Percentiles rank a stretch among this genome's conserved stretches.
These are phyloP conservation scores for Fomitopsis palustris DNA, from an alignment of 1,284 basidiomycete genomes.

Conservation along the genomic window DNA sequence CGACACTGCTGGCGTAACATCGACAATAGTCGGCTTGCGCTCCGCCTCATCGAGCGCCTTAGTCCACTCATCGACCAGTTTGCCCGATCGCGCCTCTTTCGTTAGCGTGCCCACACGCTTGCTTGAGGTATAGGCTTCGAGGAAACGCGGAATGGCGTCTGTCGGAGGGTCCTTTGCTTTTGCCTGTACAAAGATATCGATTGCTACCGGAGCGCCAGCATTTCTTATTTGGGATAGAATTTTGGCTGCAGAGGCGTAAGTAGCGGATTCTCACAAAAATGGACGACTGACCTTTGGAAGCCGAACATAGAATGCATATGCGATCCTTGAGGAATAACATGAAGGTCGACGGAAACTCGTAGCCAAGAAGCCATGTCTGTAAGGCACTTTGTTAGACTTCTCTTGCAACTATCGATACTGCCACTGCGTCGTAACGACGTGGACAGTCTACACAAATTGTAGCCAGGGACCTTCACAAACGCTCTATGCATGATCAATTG, in stretches of 20 bases:
- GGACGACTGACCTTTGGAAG: slow-evolving; percentile 74
- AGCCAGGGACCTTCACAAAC: not conserved
- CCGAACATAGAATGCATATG: slow-evolving; percentile 81
- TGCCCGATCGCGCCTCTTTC: slow-evolving; percentile 81
- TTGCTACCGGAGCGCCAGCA: slow-evolving; percentile 46
- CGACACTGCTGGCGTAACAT: slow-evolving; percentile 77
- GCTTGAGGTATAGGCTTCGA: slow-evolving; percentile 51
- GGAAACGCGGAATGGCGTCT: slow-evolving; percentile 63
- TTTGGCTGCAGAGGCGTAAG: slow-evolving; percentile 49
- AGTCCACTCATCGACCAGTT: slow-evolving; percentile 80
- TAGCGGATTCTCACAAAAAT: slow-evolving; percentile 6
- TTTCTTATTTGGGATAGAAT: slow-evolving; percentile 69
- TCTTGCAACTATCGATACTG: slow-evolving; percentile 15
- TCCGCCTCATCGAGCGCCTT: slow-evolving; percentile 49
- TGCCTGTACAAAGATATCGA: slow-evolving; percentile 69
- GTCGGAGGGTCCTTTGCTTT: slow-evolving; percentile 72
- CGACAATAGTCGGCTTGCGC: slow-evolving; percentile 69
- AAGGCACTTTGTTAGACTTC: not conserved
- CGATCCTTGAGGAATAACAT: slow-evolving; percentile 79
- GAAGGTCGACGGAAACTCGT: slow-evolving; percentile 94
- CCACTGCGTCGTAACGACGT: slow-evolving; percentile 5
- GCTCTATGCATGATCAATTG: not conserved
- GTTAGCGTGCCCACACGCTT: slow-evolving; percentile 65
- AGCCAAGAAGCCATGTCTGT: slow-evolving; percentile 93
- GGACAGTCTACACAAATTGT: not conserved